A percentile compares a stretch with the other conserved stretches of the same genome.
Conservation (phyloP, 2,329 filamentous ascomycete genomes). For the Aspergillus pseudoterreus region DNA sequence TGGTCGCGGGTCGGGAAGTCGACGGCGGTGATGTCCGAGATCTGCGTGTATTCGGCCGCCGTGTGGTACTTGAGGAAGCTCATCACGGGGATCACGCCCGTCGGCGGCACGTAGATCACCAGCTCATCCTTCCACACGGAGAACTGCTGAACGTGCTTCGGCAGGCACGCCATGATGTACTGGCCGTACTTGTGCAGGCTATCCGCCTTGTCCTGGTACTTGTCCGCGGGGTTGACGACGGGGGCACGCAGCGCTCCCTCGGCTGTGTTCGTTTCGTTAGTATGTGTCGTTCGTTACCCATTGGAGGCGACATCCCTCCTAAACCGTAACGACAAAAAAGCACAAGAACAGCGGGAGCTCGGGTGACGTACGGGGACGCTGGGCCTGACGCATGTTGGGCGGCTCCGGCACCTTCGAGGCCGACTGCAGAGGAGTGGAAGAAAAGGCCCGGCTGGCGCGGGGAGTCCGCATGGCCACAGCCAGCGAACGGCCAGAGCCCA, state of each 20-base stretch:
- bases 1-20: slow-evolving; percentile 95
- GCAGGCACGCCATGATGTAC: slow-evolving; percentile 93
- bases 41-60: slow-evolving; percentile 90
- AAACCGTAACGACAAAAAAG: neutral
- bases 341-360: neutral
- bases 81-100: slow-evolving; percentile 87
- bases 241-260: slow-evolving; percentile 67
- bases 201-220: slow-evolving; percentile 82
- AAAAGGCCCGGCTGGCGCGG: slow-evolving; percentile 34
- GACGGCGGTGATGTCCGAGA: slow-evolving; percentile 88
- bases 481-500: slow-evolving; percentile 39
- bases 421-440: slow-evolving; percentile 37
- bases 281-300: neutral
- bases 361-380: slow-evolving; percentile 44
- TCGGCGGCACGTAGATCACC: slow-evolving; percentile 84
- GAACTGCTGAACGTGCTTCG: slow-evolving; percentile 98
- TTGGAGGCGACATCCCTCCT: neutral
- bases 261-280: slow-evolving; percentile 30
- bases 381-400: slow-evolving; percentile 64
- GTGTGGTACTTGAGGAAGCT: slow-evolving; percentile 97
- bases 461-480: slow-evolving; percentile 31
- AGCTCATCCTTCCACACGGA: slow-evolving; percentile 99
- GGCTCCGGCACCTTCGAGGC: slow-evolving; percentile 51
- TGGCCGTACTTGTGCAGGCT: slow-evolving; percentile 90
- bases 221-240: slow-evolving; percentile 87